Base-by-base conservation (phyloP, 352 stramenopile species). In the Globisporangium alternatum region DNA sequence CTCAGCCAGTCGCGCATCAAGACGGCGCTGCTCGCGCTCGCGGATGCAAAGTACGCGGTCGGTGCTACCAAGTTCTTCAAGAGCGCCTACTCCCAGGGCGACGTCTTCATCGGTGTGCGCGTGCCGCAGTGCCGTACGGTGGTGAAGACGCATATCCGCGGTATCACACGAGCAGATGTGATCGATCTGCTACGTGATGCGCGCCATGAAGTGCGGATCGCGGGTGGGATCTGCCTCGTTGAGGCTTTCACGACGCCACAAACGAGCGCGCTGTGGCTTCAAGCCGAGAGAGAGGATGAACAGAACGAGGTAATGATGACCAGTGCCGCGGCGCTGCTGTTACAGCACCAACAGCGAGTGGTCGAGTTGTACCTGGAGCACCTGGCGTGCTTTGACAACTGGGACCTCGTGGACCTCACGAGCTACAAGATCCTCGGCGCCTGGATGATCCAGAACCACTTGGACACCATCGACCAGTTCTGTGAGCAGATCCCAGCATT, bases 361-460 rank as follows among this genome's bases (percentile, higher is more conserved):
- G 60, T 30, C 8, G 39, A 39, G 10, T 35, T 70, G 13, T 70
- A 70, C 62, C 49, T 72, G 45, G 33, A 52, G 10, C 43, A 72
- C 53, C 31, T 68, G 9, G 28, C 44, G 10, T 54, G 52, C 37
- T 70, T 63, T 25, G 49, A 70, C 48, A 70, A 72, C 59, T 72
- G 66, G 66, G 66, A 70, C 21, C 51, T 72, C 31, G 56, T 72
- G 0, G 66, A 72, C 8, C 0, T 56, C 12, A 65, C 62, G n/a
- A 30, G 62, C 43, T 66, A 66, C 39, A 59, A 65, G 48, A 71
- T 60, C 10, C 54, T 72, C 28, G 55, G 66, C 12, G 13, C 60
- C 1, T 56, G 41, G 30, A 58, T 72, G 30, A 19, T 35, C 4
- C 28, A 60, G 21, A 48, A 56, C 13, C 54, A 70, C 19, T 7